These are phyloP conservation scores for Vaucheria bursata DNA, from an alignment of 352 stramenopile genomes.

Conservation along the genomic window DNA sequence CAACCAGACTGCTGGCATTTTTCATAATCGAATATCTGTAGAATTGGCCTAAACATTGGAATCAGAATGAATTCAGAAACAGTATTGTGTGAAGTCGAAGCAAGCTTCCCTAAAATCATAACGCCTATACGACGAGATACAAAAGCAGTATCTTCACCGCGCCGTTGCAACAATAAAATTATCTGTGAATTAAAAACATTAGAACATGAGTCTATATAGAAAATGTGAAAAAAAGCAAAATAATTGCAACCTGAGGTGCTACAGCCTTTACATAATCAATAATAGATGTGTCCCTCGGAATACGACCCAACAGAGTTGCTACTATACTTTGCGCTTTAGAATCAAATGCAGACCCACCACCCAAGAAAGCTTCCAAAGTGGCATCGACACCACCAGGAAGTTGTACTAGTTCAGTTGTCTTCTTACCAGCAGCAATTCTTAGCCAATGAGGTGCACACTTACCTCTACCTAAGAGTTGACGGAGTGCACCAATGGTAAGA, in stretches of 20 bases:
- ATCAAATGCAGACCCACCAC: slow-evolving; percentile 2
- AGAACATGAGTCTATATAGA: no score
- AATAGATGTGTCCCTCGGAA: slow-evolving; percentile 1
- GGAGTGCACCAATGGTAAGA: slow-evolving; percentile 33
- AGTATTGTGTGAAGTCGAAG: slow-evolving; percentile 11
- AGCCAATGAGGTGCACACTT: slow-evolving; percentile 23
- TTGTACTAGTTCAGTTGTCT: slow-evolving; percentile 37
- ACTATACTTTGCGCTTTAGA: slow-evolving; percentile 23
- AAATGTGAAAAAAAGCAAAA: no score
- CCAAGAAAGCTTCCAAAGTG: slow-evolving; percentile 38
- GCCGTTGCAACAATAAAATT: not conserved
- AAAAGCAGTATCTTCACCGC: not conserved
- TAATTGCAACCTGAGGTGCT: slow-evolving; percentile 23
- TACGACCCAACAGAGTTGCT: slow-evolving; percentile 26
- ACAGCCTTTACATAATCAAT: slow-evolving; percentile 25
- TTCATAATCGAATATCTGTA: slow-evolving; percentile 25
- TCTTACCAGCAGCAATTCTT: slow-evolving; percentile 5
- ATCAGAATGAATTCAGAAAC: slow-evolving; percentile 19
- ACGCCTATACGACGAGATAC: not conserved
- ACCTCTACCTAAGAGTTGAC: slow-evolving; percentile 32
- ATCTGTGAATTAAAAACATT: no score
- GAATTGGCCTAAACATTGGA: slow-evolving; percentile 24
- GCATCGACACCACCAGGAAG: slow-evolving; percentile 32
- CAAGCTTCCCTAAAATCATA: slow-evolving; percentile 31
- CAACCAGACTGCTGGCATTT: no score